Evolutionary conservation across 108 stramenopile species (phyloP).

Genomic region (Phaeodactylum tricornutum): DNA sequence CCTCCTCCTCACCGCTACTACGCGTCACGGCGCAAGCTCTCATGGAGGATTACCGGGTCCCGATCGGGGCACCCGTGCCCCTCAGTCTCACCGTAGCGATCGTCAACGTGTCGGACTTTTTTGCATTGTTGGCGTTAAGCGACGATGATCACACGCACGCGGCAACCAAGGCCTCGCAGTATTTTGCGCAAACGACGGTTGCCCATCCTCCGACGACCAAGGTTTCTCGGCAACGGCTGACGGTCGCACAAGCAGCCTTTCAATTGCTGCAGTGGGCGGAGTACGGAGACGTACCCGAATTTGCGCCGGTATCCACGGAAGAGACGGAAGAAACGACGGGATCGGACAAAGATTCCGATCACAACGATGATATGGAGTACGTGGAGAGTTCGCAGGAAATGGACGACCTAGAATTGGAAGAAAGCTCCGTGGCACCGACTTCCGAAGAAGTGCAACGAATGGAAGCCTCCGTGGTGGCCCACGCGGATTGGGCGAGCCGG

Average conservation of each 20-base stretch:
- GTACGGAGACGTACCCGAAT: constrained; percentile 38
- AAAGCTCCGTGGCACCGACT: not conserved
- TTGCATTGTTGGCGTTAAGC: constrained; percentile 28
- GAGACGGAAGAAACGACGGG: not conserved
- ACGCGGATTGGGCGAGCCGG: not conserved
- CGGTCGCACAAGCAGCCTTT: constrained; percentile 45
- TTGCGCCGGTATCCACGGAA: constrained; percentile 1
- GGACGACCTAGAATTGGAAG: constrained; percentile 13
- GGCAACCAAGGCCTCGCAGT: not conserved
- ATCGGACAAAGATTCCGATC: constrained; percentile 5
- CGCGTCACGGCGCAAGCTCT: constrained; percentile 34
- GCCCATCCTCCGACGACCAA: not conserved
- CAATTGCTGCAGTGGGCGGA: constrained; percentile 74
- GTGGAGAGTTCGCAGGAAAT: constrained; percentile 11
- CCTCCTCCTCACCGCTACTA: constrained; percentile 8
- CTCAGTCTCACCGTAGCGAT: constrained; percentile 28
- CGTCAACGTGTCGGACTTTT: constrained; percentile 33
- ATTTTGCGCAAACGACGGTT: not conserved
- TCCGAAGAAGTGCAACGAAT: not conserved
- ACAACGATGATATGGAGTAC: constrained; percentile 15
- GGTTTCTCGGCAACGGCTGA: constrained; percentile 1
- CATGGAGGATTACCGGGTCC: constrained; percentile 52
- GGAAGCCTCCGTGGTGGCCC: constrained; percentile 12
- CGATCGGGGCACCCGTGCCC: constrained; percentile 60
- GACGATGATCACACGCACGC: not conserved